Evolutionary conservation across 768 basidiomycete species (phyloP).

Genomic region (Rhizopogon salebrosus): DNA sequence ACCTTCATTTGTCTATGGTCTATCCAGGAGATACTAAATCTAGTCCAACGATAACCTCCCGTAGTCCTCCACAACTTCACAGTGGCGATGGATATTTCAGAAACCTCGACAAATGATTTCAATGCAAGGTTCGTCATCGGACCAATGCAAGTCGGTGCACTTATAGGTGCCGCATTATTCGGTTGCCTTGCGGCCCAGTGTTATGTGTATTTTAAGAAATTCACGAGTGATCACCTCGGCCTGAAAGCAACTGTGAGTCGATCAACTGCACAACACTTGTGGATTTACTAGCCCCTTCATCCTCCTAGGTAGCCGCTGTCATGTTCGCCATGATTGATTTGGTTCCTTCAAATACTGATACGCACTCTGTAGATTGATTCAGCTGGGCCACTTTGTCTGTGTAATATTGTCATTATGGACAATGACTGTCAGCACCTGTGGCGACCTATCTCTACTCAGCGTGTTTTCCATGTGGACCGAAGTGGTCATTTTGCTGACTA

Average conservation of each 20-base stretch:
- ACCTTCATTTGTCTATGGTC: too few species aligned
- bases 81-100: too few species aligned
- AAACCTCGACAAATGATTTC: not conserved
- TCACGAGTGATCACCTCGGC: slow-evolving; percentile 1
- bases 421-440: not conserved
- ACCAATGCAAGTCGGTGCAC: slow-evolving; percentile 9
- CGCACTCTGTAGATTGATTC: not conserved
- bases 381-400: not conserved
- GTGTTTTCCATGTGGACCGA: not conserved
- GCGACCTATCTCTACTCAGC: not conserved
- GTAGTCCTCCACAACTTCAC: too few species aligned
- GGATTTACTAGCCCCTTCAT: not conserved
- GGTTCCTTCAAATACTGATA: not conserved
- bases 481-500: not conserved
- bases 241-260: not conserved
- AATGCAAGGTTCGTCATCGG: not conserved
- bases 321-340: not conserved
- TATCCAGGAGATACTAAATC: too few species aligned
- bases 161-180: slow-evolving; percentile 6
- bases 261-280: not conserved
- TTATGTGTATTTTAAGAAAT: slow-evolving; percentile 8
- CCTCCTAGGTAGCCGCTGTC: not conserved
- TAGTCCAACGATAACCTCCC: too few species aligned
- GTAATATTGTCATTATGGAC: not conserved
- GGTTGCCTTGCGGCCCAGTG: slow-evolving; percentile 8